Evolutionary conservation across 129 eudicot genomes (phyloP), one percentile per base, ranked within the genome.

Genomic region (Apium graveolens): DNA sequence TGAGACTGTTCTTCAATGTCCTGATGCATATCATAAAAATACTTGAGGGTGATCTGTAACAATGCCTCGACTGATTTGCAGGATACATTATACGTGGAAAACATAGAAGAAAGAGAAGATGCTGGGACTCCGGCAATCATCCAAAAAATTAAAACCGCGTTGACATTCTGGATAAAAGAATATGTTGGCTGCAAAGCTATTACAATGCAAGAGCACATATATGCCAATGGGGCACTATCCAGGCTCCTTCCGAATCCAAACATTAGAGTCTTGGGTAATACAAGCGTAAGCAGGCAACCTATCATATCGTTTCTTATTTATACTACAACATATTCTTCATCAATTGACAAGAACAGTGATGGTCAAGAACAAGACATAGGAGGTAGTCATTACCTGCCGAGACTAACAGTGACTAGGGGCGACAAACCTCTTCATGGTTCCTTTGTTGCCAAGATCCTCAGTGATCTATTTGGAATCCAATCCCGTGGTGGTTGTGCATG

Each of bases 401-500:
- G 75, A 48, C 86, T 83, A 65, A 78, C 83, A 5, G 69, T 63
- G 35, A 81, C 74, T 32, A 79, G 73, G 29, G 88, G 76, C 44
- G 90, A 76, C 12, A 93, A 87, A 77, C 96, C 91, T 42, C 90
- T 94, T 18, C 84, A 90, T 74, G 98, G 98, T 3, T 80, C 90
- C 70, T 94, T 94, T 72, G 91, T 89, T 26, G 96, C 97, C 1
- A 94, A 89, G 85, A 90, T 94, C 16, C 84, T 94, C 20, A 94
- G 88, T 78, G 97, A 94, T 79, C 87, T 94, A 44, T 93, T 93
- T 78, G 98, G 98, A 31, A 91, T 93, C 69, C 98, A 93, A 81
- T 91, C 98, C 43, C 86, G 98, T 34, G 98, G 97, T 20, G 98
- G 98, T 31, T 94, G 98, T 78, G 93, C 98, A 31, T 94, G 98